Percentiles rank a stretch among this genome's conserved stretches.
Conservation (phyloP, 2,329 filamentous ascomycete species). For the Aspergillus pseudoviridinutans region DNA sequence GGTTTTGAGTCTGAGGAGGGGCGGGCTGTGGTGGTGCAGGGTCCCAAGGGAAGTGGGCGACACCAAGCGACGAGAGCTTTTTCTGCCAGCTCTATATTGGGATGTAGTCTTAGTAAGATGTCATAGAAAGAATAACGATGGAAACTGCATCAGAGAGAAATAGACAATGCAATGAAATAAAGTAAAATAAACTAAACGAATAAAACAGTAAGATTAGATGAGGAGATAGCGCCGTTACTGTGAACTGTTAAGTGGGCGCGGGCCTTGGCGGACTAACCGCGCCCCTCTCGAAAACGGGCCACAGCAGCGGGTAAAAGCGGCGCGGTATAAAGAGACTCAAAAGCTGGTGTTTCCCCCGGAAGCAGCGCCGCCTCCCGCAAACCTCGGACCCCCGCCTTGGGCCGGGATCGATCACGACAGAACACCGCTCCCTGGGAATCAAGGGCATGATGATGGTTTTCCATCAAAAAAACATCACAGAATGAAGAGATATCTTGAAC, state of each 20-base stretch:
- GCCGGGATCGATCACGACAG: slow-evolving; percentile 15
- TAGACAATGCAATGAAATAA: slow-evolving; percentile 5
- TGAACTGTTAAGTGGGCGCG: slow-evolving; percentile 13
- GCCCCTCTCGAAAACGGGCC: not conserved
- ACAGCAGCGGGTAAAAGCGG: slow-evolving; percentile 28
- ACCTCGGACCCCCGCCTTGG: slow-evolving; percentile 29
- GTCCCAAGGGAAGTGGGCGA: slow-evolving; percentile 94
- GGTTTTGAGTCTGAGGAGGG: slow-evolving; percentile 39
- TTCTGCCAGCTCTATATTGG: slow-evolving; percentile 78
- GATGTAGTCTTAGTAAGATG: not conserved
- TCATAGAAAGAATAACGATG: not conserved
- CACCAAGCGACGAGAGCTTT: slow-evolving; percentile 77
- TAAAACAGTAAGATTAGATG: not conserved
- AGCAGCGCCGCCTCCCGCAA: slow-evolving; percentile 33
- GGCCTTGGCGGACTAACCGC: slow-evolving; percentile 17
- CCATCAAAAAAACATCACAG: slow-evolving; percentile 10
- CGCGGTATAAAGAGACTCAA: slow-evolving; percentile 40
- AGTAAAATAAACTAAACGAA: not conserved
- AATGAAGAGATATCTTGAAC: slow-evolving; percentile 32
- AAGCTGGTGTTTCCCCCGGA: slow-evolving; percentile 36
- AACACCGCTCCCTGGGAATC: slow-evolving; percentile 20
- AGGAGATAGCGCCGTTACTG: slow-evolving; percentile 2
- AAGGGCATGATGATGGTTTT: slow-evolving; percentile 2
- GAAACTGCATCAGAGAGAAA: not conserved
- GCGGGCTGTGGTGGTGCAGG: slow-evolving; percentile 65